Base-by-base conservation (phyloP, 2,329 filamentous ascomycete species). In the Zymoseptoria passerinii region DNA sequence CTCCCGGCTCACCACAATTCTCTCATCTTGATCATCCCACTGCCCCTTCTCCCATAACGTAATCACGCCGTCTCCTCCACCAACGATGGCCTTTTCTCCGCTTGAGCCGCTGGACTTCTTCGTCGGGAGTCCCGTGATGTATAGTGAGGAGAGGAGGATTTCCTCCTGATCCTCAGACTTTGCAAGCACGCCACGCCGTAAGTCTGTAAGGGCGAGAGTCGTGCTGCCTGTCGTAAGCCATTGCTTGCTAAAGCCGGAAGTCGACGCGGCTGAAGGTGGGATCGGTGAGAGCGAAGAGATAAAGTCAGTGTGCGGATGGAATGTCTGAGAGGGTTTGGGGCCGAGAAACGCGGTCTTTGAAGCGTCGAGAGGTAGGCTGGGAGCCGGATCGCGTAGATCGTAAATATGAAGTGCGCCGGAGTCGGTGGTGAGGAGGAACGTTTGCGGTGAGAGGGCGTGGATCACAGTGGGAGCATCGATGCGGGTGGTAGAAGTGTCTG, bases 91-190 rank as follows among this genome's bases (percentile, higher is more conserved):
- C 70, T 88, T 88, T 67, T 87, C 81, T 4, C 90, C 90, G 52
- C 89, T 88, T 67, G 84, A 86, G 6, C 81, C 80, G 28, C 81
- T 82, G 48, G 75, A 76, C 58, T 71, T 73, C 58, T 84, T 85
- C 28, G 86, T 85, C 0, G 88, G 84, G 61, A 96, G 75, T 0
- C 91, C 91, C 0, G 86, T 82, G 18, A 97, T 84, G 69, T 90
- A 89, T 52, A 84, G 79, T 1, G 88, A 88, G 68, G 87, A 89
- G n/a, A 96, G 80, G 59, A 97, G 77, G 74, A 97, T 90, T 64
- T 96, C 92, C 67, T 95, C 94, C 71, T 97, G 94, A 68, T 97
- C 91, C 70, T 96, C 94, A 65, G 90, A 96, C 60, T 87, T 87
- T 2, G 92, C 87, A 50, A 97, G 77, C 5, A 96, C 89, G 13